Evolutionary conservation across 2,329 filamentous ascomycete genomes (phyloP), one percentile per base, ranked within the genome.

Genomic region (Clonostachys solani): DNA sequence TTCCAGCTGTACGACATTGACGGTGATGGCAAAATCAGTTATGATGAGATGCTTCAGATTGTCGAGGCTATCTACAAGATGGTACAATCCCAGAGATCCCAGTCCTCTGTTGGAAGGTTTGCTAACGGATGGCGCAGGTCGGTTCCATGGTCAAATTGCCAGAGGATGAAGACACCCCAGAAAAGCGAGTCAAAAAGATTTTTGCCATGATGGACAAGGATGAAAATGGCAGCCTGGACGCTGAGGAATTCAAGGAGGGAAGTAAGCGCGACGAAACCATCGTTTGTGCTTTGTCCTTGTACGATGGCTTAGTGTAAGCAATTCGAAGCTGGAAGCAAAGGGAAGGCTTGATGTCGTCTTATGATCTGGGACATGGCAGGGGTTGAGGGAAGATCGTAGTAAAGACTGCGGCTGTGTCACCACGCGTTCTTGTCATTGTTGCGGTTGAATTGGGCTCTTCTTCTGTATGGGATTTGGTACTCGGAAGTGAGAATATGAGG

Each of bases 151-250:
- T 99, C 60, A 97, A 97, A 71, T 80, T 99, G 41, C 94, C 94
- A 45, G 91, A 96, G 69, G 94, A 99, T 72, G 94, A 99, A 75
- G 92, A 99, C 72, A 99, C 94, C 48, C 94, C 94, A 16, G 92
- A 97, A 78, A 99, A 99, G 77, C 87, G 94, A 54, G 94, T 99
- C 53, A 84, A 80, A 70, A 99, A 99, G 78, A 97, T 99, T 68
- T 99, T 99, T 78, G 81, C 87, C 61, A 97, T 97, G 94, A 99
- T 99, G 94, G 94, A 99, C 77, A 99, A 99, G 80, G 94, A 99
- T 67, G 92, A 97, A 74, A 97, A 97, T 65, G 94, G 92, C 58
- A 95, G 89, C 63, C 74, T 99, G 59, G 92, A 97, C 66, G 92
- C 96, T 80, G 87, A 92, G 51, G 94, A 99, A 68, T 99, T 99